These are phyloP conservation scores for Gymnopus androsaceus DNA, from an alignment of 1,284 basidiomycete genomes.

Conservation along the genomic window DNA sequence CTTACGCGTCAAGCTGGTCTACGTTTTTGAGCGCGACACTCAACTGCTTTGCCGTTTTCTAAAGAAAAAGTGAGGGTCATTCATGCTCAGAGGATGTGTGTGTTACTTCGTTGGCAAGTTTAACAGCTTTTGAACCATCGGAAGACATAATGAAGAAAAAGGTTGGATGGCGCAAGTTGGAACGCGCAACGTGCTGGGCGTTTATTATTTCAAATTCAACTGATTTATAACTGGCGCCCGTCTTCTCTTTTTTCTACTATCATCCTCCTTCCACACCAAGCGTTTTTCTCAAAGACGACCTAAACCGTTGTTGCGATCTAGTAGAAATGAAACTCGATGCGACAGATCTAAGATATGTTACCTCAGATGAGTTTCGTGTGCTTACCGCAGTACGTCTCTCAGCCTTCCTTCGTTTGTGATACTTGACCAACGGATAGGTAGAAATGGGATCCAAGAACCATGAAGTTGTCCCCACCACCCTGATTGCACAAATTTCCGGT, in stretches of 20 bases:
- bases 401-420: constrained; percentile 6
- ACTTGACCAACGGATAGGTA: constrained; percentile 51
- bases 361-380: constrained; percentile 92
- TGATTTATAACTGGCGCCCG: too few relatives aligned
- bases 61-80: not conserved
- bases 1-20: not conserved
- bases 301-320: not conserved
- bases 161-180: not conserved
- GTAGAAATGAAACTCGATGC: constrained; percentile 87
- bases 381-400: constrained; percentile 77
- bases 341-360: constrained; percentile 92
- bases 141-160: constrained; percentile 13
- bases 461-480: constrained; percentile 86
- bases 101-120: constrained; percentile 26
- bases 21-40: not conserved
- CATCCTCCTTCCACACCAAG: too few relatives aligned
- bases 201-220: too few relatives aligned
- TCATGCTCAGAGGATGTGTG: not conserved
- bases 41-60: not conserved
- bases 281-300: not conserved
- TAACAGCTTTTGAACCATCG: constrained; percentile 21
- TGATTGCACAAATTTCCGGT: constrained; percentile 92
- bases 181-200: too few relatives aligned
- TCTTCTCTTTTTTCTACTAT: too few relatives aligned
- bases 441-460: constrained; percentile 99